Evolutionary conservation across 345 rosid species (phyloP).

Genomic region (Dovyalis caffra): DNA sequence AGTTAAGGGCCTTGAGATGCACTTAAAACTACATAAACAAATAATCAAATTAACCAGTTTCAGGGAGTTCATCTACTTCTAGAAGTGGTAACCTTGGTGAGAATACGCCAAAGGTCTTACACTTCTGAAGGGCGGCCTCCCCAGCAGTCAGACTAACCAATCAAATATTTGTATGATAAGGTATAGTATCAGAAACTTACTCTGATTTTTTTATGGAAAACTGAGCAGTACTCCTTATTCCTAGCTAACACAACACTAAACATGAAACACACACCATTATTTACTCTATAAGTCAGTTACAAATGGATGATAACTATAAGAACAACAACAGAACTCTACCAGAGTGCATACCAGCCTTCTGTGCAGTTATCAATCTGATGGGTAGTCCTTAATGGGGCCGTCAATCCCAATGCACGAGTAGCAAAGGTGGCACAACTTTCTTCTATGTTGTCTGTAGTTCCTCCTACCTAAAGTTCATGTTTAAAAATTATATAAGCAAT

Average conservation of each 20-base stretch:
- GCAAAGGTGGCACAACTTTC: slow-evolving; percentile 93
- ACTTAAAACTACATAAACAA: neutral
- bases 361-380: slow-evolving; percentile 98
- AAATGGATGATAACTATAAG: slow-evolving; percentile 4
- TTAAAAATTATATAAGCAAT: neutral
- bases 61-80: neutral
- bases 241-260: slow-evolving; percentile 80
- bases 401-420: slow-evolving; percentile 66
- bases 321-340: neutral
- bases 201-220: slow-evolving; percentile 73
- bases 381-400: slow-evolving; percentile 65
- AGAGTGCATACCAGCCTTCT: slow-evolving; percentile 75
- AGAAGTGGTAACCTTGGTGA: neutral
- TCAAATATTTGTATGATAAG: neutral
- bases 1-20: neutral
- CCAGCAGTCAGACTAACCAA: neutral
- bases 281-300: neutral
- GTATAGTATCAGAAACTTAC: slow-evolving; percentile 38
- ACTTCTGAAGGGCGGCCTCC: neutral
- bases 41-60: neutral
- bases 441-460: slow-evolving; percentile 86
- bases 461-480: slow-evolving; percentile 71
- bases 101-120: neutral
- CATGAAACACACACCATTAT: slow-evolving; percentile 20
- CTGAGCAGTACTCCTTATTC: slow-evolving; percentile 76